Conservation (phyloP, 1,284 basidiomycete genomes). For the Naganishia sp. region DNA sequence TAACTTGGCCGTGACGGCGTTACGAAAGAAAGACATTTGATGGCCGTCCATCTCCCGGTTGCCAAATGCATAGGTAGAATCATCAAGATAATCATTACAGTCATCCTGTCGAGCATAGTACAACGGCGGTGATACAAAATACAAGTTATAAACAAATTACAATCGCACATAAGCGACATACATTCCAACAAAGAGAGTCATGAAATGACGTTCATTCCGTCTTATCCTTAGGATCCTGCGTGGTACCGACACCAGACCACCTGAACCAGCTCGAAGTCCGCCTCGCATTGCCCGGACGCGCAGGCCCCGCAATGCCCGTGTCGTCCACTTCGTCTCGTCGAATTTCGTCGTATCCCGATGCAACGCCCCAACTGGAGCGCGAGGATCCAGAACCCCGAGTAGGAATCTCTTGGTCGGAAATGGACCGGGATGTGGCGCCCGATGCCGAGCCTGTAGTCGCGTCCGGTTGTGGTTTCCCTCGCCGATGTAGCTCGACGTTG, state of each 20-base stretch:
- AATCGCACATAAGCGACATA: not conserved
- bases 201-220: slow-evolving; percentile 26
- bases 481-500: slow-evolving; percentile 6
- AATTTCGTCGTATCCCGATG: slow-evolving; percentile 45
- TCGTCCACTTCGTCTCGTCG: slow-evolving; percentile 46
- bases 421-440: slow-evolving; percentile 19
- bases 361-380: slow-evolving; percentile 33
- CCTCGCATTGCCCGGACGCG: slow-evolving; percentile 28
- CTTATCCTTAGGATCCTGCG: slow-evolving; percentile 33
- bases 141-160: not conserved
- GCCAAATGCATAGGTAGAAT: not conserved
- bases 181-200: not conserved
- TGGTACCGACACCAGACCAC: slow-evolving; percentile 36
- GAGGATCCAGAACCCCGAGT: slow-evolving; percentile 12
- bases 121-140: no score
- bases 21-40: no score
- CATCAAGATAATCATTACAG: not conserved
- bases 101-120: no score
- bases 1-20: no score
- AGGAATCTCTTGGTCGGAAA: slow-evolving; percentile 22
- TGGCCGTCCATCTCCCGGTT: no score
- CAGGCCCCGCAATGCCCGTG: not conserved
- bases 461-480: not conserved
- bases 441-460: not conserved
- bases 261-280: slow-evolving; percentile 47